Percentiles rank a stretch among this genome's conserved stretches.
Conservation (phyloP, 768 basidiomycete species). For the Tulasnella sp. region DNA sequence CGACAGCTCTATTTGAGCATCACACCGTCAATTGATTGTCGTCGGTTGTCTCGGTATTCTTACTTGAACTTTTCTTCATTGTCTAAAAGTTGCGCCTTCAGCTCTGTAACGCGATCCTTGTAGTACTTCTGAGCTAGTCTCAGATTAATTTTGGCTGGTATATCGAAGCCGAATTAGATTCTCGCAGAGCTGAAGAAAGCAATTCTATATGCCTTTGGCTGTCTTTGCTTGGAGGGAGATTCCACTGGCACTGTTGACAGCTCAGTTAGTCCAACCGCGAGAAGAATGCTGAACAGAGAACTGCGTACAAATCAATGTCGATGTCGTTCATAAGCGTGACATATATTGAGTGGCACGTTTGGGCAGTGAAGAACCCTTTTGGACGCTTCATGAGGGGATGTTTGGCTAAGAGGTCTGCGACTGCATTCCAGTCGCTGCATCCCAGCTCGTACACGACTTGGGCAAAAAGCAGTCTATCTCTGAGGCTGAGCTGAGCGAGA, state of each 20-base stretch:
- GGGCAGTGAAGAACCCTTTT: conserved; percentile 53
- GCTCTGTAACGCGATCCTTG: conserved; percentile 52
- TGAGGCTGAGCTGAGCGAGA: not conserved
- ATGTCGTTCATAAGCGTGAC: conserved; percentile 56
- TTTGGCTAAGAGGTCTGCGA: conserved; percentile 52
- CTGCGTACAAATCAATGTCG: conserved; percentile 46
- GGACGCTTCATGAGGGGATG: conserved; percentile 60
- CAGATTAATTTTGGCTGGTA: conserved; percentile 49
- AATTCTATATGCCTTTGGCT: conserved; percentile 35
- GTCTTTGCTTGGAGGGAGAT: conserved; percentile 41
- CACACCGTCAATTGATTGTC: not conserved
- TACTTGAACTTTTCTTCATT: conserved; percentile 78
- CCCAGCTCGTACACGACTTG: conserved; percentile 83
- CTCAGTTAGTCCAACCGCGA: not conserved
- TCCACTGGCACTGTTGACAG: not conserved
- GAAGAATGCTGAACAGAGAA: not conserved
- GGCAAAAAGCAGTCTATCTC: conserved; percentile 71
- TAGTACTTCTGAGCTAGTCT: conserved; percentile 69
- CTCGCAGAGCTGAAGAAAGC: conserved; percentile 16
- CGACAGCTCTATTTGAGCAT: conserved; percentile 37
- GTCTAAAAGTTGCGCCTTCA: conserved; percentile 53
- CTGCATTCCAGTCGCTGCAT: conserved; percentile 47
- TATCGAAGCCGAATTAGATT: not conserved
- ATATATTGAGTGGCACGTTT: conserved; percentile 62
- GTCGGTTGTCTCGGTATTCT: conserved; percentile 15